A percentile compares a stretch with the other conserved stretches of the same genome.
phyloP scores from a whole-genome alignment of 1,139 yeast genomes.

The Kluyveromyces sp. region DNA sequence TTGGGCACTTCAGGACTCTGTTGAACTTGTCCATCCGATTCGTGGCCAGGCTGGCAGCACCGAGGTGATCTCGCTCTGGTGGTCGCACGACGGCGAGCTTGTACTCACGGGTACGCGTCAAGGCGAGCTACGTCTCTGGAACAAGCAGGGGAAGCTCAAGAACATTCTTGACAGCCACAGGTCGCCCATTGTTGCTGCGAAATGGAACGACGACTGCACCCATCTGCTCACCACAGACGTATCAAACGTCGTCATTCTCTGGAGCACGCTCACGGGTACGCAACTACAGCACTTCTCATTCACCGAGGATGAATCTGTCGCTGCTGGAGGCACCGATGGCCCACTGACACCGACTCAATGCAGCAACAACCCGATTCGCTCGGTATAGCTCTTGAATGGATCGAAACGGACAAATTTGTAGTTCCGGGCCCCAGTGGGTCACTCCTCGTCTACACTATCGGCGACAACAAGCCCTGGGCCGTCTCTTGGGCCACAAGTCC shows the following conservation, averaged over 20 bases:
- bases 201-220: conserved; percentile 43
- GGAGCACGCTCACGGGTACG: conserved; percentile 48
- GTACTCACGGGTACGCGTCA: conserved; percentile 50
- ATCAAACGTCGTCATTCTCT: conserved; percentile 39
- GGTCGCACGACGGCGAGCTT: conserved; percentile 57
- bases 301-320: conserved; percentile 7
- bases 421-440: conserved; percentile 50
- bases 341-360: no score
- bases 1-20: conserved; percentile 3
- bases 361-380: conserved; percentile 14
- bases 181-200: conserved; percentile 42
- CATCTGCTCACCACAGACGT: conserved; percentile 31
- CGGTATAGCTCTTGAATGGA: conserved; percentile 63
- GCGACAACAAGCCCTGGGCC: conserved; percentile 49
- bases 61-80: conserved; percentile 39
- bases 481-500: conserved; percentile 61
- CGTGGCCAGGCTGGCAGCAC: conserved; percentile 6
- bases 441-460: conserved; percentile 53
- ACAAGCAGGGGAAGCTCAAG: conserved; percentile 53
- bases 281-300: conserved; percentile 39
- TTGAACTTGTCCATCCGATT: conserved; percentile 17
- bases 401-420: conserved; percentile 62
- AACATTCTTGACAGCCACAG: conserved; percentile 51
- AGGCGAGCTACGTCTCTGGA: conserved; percentile 68
- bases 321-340: neutral